These are phyloP conservation scores for Sclerotinia glacialis DNA, from an alignment of 2,329 filamentous ascomycete species.

Conservation along the genomic window DNA sequence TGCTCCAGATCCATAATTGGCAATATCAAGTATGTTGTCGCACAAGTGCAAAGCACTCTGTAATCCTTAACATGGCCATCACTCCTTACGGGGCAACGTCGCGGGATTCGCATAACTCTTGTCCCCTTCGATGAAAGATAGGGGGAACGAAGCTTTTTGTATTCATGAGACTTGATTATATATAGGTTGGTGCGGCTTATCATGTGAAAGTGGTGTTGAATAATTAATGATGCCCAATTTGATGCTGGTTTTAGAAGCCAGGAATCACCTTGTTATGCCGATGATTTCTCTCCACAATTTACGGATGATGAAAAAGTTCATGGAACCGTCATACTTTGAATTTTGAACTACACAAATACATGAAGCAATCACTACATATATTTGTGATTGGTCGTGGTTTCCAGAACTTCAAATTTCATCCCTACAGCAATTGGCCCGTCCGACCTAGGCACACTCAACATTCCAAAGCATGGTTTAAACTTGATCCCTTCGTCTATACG, in stretches of 20 bases:
- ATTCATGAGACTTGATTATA: accelerated
- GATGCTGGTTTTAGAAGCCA: not conserved
- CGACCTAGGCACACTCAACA: constrained; percentile 58
- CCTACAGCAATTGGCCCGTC: constrained; percentile 56
- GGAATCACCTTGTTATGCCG: not conserved
- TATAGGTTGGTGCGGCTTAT: not conserved
- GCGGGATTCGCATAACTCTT: not conserved
- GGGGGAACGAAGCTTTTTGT: not conserved
- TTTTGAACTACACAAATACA: not conserved
- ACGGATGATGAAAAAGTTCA: not conserved
- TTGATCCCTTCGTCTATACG: constrained; percentile 60
- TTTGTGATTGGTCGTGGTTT: constrained; percentile 55
- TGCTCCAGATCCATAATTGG: no score
- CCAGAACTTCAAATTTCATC: constrained; percentile 55
- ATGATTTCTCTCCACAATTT: not conserved
- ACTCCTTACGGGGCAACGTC: no score
- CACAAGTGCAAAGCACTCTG: no score
- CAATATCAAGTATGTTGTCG: no score
- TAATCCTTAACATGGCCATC: no score
- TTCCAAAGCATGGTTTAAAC: constrained; percentile 66
- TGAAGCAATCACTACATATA: no score
- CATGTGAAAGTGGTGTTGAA: not conserved
- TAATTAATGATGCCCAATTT: not conserved
- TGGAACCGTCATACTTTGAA: not conserved
- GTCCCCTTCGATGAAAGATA: not conserved